Evolutionary conservation across 2,329 filamentous ascomycete species (phyloP).

Genomic region (Phyllosticta citribraziliensis): DNA sequence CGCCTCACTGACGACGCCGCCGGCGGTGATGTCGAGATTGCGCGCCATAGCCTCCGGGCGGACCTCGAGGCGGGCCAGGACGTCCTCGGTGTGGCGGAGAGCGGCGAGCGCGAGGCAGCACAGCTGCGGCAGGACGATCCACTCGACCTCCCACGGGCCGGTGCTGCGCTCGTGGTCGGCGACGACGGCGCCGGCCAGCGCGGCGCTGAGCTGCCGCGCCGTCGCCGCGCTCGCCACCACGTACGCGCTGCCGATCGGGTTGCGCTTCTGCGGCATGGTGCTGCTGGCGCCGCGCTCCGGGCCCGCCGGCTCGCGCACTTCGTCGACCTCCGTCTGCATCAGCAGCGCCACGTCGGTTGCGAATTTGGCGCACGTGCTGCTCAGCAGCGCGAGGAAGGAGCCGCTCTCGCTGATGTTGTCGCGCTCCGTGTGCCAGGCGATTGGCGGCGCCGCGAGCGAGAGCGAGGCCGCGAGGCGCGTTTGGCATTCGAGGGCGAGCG

Average conservation of each 20-base stretch:
- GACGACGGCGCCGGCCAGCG: constrained; percentile 20
- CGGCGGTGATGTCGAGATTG: constrained; percentile 22
- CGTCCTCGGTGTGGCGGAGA: constrained; percentile 18
- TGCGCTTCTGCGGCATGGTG: constrained; percentile 44
- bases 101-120: constrained; percentile 18
- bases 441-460: constrained; percentile 16
- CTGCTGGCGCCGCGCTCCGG: constrained; percentile 45
- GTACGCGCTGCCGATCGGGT: constrained; percentile 22
- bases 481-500: constrained; percentile 16
- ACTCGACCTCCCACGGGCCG: constrained; percentile 24
- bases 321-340: constrained; percentile 22
- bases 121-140: constrained; percentile 22
- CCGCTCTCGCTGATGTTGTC: constrained; percentile 20
- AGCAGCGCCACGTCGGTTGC: constrained; percentile 22
- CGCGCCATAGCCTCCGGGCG: constrained; percentile 18
- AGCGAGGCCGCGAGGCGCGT: constrained; percentile 16
- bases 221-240: constrained; percentile 19
- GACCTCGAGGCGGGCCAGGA: constrained; percentile 19
- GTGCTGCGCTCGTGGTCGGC: constrained; percentile 23
- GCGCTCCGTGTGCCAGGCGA: constrained; percentile 25
- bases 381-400: constrained; percentile 18
- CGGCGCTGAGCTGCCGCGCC: constrained; percentile 17
- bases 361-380: constrained; percentile 19
- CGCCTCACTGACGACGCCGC: constrained; percentile 27
- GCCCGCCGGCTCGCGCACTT: constrained; percentile 33